Percentiles rank a stretch among this genome's conserved stretches.
These are phyloP conservation scores for Talaromyces funiculosus DNA, from an alignment of 2,329 filamentous ascomycete genomes.

Conservation along the genomic window DNA sequence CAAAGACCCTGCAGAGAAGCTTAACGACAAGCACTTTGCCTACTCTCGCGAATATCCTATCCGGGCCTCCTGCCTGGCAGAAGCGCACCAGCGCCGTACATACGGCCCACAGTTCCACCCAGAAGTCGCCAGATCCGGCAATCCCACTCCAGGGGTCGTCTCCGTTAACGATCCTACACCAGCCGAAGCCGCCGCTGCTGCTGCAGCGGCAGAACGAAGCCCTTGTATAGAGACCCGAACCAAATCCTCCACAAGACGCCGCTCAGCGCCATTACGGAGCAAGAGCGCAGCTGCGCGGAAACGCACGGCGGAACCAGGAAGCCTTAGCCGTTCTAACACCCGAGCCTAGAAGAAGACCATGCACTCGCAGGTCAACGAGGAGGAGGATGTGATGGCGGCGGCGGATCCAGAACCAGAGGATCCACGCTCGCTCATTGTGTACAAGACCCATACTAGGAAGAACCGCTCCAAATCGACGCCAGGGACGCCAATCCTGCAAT, in stretches of 20 bases:
- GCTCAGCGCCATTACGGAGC: background rate
- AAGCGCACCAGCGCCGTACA: background rate
- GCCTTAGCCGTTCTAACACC: background rate
- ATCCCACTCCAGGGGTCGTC: background rate
- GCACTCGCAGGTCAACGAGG: background rate
- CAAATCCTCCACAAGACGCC: background rate
- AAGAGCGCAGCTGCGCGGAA: background rate
- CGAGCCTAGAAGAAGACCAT: background rate
- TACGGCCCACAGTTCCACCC: background rate
- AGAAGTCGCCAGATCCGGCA: background rate
- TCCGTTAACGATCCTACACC: background rate
- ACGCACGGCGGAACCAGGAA: background rate
- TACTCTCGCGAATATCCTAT: background rate
- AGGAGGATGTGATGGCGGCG: background rate
- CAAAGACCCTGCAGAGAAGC: background rate
- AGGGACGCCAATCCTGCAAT: background rate
- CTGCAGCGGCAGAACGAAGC: background rate
- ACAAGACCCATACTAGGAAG: background rate
- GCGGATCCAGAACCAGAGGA: background rate
- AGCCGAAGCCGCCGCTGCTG: background rate
- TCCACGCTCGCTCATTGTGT: background rate
- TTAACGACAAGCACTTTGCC: background rate
- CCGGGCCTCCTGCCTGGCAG: background rate
- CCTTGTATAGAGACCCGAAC: background rate
- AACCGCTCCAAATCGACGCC: background rate